Conservation (phyloP, 208 protist genomes). For the Trypanosoma scelopori region DNA sequence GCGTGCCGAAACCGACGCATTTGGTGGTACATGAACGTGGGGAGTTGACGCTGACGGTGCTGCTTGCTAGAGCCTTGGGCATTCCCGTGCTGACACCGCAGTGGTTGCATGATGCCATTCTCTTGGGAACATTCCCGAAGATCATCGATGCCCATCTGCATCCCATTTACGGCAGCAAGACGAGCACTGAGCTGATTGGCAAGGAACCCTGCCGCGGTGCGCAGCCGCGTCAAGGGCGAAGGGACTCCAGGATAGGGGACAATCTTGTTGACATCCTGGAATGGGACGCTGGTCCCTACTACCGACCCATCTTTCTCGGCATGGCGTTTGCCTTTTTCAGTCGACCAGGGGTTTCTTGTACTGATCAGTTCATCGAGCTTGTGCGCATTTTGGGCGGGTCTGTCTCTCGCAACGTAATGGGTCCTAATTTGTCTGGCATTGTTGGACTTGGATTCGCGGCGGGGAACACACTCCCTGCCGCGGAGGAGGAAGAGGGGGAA, state of each 20-base stretch:
- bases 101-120: slow-evolving; percentile 73
- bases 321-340: slow-evolving; percentile 39
- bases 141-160: slow-evolving; percentile 28
- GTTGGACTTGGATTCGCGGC: slow-evolving; percentile 39
- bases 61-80: slow-evolving; percentile 59
- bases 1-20: slow-evolving; percentile 29
- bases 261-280: slow-evolving; percentile 13
- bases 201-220: background rate
- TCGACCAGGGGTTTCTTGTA: slow-evolving; percentile 20
- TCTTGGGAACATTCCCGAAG: slow-evolving; percentile 43
- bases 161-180: slow-evolving; percentile 6
- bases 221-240: background rate
- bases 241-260: slow-evolving; percentile 4
- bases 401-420: slow-evolving; percentile 43
- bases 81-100: slow-evolving; percentile 61
- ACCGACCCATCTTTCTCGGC: slow-evolving; percentile 54
- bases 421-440: slow-evolving; percentile 44
- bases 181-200: background rate
- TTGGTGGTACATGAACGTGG: slow-evolving; percentile 19
- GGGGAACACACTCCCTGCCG: background rate
- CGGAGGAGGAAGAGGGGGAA: background rate
- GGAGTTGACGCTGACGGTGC: slow-evolving; percentile 45
- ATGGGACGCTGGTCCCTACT: slow-evolving; percentile 44
- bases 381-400: slow-evolving; percentile 66
- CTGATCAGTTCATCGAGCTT: slow-evolving; percentile 51